Base-by-base conservation (phyloP, 169 alveolate species). In the Babesia ovis region DNA sequence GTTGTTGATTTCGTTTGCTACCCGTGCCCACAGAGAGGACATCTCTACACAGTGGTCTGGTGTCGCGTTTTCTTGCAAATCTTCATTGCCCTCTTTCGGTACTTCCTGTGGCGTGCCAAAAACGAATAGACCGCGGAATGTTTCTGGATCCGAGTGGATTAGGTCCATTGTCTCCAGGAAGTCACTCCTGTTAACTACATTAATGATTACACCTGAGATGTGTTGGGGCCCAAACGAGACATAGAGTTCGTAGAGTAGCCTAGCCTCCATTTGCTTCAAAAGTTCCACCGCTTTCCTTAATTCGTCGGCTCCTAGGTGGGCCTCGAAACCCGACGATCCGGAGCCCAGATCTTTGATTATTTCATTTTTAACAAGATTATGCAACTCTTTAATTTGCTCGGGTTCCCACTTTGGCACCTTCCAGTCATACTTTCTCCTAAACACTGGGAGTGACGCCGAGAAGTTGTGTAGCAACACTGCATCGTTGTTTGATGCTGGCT, bases 351-450 rank as follows among this genome's bases (percentile, higher is more conserved):
- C 46, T 4, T 20, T 39, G 6, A 64, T 43, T 23, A 79, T 29
- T 34, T 56, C 48, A 16, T 41, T 46, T 16, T 41, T 31, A 23
- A 81, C 89, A 0, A 43, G 29, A 6, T 32, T 56, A 48, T 81
- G 89, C 22, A 81, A 64, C 35, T 32, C 41, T 32, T 31, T 66
- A 14, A 81, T 45, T 20, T 72, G 76, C 9, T 71, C 77, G 12
- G 53, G 37, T 29, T 68, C 59, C 89, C 89, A 81, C 59, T 50
- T 66, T 29, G 79, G 79, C 14, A 62, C 64, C 20, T 81, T 81
- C 89, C 85, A 72, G 68, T 81, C 89, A 39, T 81, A 81, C 72
- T 81, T 81, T n/a, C 72, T 41, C 34, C 89, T 20, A 37, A 45
- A 81, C 6, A 72, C 4, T 4, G 89, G 89, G 23, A 81, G 35